Evolutionary conservation across 2,329 filamentous ascomycete species (phyloP), one percentile per base, ranked within the genome.

Genomic region (Septoria linicola): DNA sequence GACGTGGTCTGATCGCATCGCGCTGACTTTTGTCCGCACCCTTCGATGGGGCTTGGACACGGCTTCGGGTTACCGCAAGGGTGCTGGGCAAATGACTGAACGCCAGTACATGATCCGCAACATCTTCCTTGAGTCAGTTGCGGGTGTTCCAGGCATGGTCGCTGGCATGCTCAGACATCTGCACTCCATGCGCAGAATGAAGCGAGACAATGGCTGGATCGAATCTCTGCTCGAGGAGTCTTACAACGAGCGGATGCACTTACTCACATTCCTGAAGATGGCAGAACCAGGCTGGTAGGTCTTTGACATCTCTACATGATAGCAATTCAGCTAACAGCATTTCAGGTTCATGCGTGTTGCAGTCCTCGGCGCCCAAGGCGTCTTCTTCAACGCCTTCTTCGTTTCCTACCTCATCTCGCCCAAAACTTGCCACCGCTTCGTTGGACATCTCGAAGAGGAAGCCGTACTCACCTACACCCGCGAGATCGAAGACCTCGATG

Each of bases 311-410:
- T n/a, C n/a, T n/a, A n/a, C n/a, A n/a, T n/a, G n/a, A n/a, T n/a
- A n/a, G n/a, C n/a, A n/a, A n/a, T n/a, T n/a, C n/a, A n/a, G 19
- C 48, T 45, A 4, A 51, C 34, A n/a, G 21, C 1, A 19, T 7
- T 8, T 25, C 36, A 54, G 51, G 51, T 93, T 96, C 76, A 95
- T 96, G 91, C 86, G 89, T 57, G 70, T 89, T 50, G 88, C 96
- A 83, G 89, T 97, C 49, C 80, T 97, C 32, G 89, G 85, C 8
- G 91, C 92, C 0, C 92, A 97, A 70, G 93, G 92, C 32, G 88
- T 97, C 62, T 97, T 95, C 78, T 96, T 95, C 80, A 99, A 99
- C 73, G 81, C 83, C 58, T 82, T 97, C 68, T 97, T 99, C 78
- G 54, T 96, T 56, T 80, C 86, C 40, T 97, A 97, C 72, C 83